Evolutionary conservation across 306 rosid species (phyloP).

Genomic region (Corylus americana): DNA sequence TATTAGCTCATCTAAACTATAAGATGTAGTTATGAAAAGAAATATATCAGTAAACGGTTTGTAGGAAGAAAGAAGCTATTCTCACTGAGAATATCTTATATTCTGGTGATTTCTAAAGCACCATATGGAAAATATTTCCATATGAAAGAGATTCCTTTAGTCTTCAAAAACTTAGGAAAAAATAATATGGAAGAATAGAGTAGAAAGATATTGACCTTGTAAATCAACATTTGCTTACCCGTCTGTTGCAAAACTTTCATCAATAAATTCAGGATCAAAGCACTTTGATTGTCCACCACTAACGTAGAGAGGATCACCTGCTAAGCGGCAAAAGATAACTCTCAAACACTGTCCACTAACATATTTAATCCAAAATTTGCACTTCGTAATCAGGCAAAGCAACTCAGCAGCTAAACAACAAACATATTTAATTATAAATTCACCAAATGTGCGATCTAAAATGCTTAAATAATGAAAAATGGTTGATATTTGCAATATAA

Average conservation of each 20-base stretch:
- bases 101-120: constrained; percentile 4
- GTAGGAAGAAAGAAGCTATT: neutral
- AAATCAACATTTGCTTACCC: constrained; percentile 51
- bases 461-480: neutral
- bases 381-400: neutral
- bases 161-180: neutral
- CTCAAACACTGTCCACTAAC: neutral
- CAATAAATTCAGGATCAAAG: constrained; percentile 43
- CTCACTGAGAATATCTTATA: neutral
- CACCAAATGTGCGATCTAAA: neutral
- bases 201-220: constrained; percentile 4
- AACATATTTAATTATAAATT: neutral
- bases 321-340: neutral
- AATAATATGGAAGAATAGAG: constrained; percentile 3
- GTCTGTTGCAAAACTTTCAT: constrained; percentile 66
- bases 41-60: neutral
- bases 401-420: neutral
- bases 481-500: neutral
- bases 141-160: constrained; percentile 2
- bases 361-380: neutral
- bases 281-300: constrained; percentile 78
- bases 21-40: neutral
- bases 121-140: neutral
- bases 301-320: constrained; percentile 89
- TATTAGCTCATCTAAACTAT: neutral